Percentiles rank a stretch among this genome's conserved stretches.
Evolutionary conservation across 1,139 yeast genomes (phyloP).

Genomic region (Taphrina communis): DNA sequence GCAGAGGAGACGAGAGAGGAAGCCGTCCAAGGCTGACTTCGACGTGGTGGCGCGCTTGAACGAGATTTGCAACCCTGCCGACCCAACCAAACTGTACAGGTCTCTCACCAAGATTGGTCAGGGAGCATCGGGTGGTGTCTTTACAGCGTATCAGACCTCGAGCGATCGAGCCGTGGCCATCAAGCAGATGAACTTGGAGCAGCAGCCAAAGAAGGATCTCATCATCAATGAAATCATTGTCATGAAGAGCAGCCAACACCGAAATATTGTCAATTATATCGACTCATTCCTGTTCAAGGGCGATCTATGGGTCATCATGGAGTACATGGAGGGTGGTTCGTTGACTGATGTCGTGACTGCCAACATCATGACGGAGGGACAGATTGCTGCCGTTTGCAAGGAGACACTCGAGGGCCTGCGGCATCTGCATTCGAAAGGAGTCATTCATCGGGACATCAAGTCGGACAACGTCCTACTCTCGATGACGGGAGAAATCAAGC

Average conservation of each 20-base stretch:
- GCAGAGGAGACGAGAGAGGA: conserved; percentile 71
- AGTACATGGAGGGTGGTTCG: conserved; percentile 97
- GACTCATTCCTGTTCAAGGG: conserved; percentile 76
- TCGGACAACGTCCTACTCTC: conserved; percentile 88
- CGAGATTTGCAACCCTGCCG: conserved; percentile 82
- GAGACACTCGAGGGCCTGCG: conserved; percentile 85
- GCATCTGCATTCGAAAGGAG: conserved; percentile 90
- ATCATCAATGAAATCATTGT: conserved; percentile 93
- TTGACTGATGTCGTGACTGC: conserved; percentile 94
- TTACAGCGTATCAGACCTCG: conserved; percentile 76
- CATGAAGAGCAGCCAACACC: conserved; percentile 91
- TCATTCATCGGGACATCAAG: conserved; percentile 94
- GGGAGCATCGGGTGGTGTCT: conserved; percentile 98
- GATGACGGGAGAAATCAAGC: conserved; percentile 83
- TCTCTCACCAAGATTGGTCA: conserved; percentile 87
- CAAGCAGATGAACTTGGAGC: conserved; percentile 91
- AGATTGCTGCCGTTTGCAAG: conserved; percentile 93
- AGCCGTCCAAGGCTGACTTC: conserved; percentile 60
- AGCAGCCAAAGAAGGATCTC: conserved; percentile 92
- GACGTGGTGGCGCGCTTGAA: conserved; percentile 73
- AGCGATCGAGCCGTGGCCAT: conserved; percentile 73
- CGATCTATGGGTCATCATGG: conserved; percentile 95
- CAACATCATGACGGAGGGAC: conserved; percentile 95
- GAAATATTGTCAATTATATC: conserved; percentile 88
- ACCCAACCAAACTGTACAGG: conserved; percentile 76